Base-by-base conservation (phyloP, 1,139 yeast genomes). In the Saccharomyces hybrid region DNA sequence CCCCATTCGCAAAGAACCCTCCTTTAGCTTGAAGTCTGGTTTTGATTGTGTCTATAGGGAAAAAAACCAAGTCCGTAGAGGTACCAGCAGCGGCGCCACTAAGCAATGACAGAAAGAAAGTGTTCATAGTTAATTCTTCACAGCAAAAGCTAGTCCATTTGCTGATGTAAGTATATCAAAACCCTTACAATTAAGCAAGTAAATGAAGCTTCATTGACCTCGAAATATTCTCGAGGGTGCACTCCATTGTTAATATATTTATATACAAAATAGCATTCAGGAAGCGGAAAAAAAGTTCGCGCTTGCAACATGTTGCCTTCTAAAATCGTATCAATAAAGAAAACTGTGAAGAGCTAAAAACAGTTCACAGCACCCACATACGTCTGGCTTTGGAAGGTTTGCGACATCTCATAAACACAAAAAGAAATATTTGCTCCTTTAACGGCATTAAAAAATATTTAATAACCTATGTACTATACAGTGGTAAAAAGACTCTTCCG, bases 31-130 rank as follows among this genome's bases (percentile, higher is more conserved):
- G 99, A 16, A 93, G 75, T 57, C 99, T 75, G 0, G 99, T 93
- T 73, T 93, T 93, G 59, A 93, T 65, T 1, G 99, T 95, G 64
- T 95, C 99, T 49, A 93, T 88, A 8, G 99, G 99, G 75, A 93
- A 93, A 72, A 93, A 93, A 7, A 88, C 90, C 50, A 93, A 75
- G 72, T 93, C 99, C 0, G 97, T 91, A 5, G 95, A 84, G 2
- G 96, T 91, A 11, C 99, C 99, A 2, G 99, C 97, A 61, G 95
- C 84, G 16, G 89, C 99, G 49, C 99, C 99, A 66, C 95, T 83
- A 83, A 68, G 42, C 47, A 70, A 54, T 3, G 73, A 68, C 1
- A 63, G 26, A 38, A 38, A 38, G 26, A 38, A 38, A 16, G 44
- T 38, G 19, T 38, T 38, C 44, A 38, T 38, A 38, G 44, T 11